These are phyloP conservation scores for Epichloe gansuensis DNA, from an alignment of 2,329 filamentous ascomycete genomes.

Conservation along the genomic window DNA sequence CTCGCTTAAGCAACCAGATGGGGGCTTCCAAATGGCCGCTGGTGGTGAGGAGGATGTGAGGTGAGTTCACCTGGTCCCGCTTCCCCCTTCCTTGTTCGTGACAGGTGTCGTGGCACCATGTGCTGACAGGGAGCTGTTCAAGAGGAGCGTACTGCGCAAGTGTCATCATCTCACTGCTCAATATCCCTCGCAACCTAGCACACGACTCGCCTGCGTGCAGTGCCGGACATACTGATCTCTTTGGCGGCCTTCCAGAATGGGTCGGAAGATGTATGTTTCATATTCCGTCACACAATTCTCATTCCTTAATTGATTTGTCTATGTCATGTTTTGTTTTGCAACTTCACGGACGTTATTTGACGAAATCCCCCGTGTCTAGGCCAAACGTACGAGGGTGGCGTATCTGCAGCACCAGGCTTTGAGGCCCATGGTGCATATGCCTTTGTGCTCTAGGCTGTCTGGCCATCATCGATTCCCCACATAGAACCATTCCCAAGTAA, in stretches of 20 bases:
- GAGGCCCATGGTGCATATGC: slow-evolving; percentile 96
- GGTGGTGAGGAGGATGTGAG: slow-evolving; percentile 89
- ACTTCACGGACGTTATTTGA: slow-evolving; percentile 6
- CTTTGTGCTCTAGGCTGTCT: slow-evolving; percentile 88
- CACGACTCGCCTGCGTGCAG: slow-evolving; percentile 55
- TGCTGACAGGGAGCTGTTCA: slow-evolving; percentile 7
- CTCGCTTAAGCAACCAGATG: slow-evolving; percentile 71
- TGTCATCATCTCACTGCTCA: slow-evolving; percentile 70
- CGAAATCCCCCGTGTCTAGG: slow-evolving; percentile 33
- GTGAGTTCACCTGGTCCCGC: slow-evolving; percentile 26
- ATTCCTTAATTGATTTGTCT: slow-evolving; percentile 7
- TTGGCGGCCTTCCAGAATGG: slow-evolving; percentile 66
- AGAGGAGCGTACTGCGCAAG: slow-evolving; percentile 89
- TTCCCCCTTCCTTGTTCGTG: neutral
- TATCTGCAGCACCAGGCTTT: slow-evolving; percentile 70
- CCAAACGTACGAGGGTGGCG: slow-evolving; percentile 91
- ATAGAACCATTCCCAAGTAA: slow-evolving; percentile 60
- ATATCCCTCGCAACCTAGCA: slow-evolving; percentile 70
- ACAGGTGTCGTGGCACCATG: slow-evolving; percentile 8
- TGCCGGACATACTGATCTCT: slow-evolving; percentile 51
- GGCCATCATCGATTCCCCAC: slow-evolving; percentile 70
- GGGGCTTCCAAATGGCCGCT: slow-evolving; percentile 78
- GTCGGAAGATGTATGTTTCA: slow-evolving; percentile 59
- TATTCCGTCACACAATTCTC: neutral
- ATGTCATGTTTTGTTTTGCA: slow-evolving; percentile 5